Conservation (phyloP, 257 asterid genomes). For the Nicotiana noctiflora region DNA sequence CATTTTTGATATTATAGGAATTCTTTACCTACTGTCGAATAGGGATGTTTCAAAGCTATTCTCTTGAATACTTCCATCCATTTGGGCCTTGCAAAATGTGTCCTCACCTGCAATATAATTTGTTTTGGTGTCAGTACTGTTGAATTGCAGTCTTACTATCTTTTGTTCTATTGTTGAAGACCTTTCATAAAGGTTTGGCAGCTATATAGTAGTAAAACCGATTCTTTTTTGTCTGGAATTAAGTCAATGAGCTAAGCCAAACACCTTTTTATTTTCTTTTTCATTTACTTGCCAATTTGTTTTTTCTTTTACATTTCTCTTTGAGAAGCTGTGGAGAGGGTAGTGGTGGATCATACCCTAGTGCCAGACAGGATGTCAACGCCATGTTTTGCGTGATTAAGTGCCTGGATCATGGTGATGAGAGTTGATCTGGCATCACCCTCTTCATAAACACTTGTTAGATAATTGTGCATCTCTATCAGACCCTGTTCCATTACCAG, state of each 20-base stretch:
- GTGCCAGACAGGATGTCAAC: conserved; percentile 94
- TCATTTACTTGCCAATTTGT: background rate
- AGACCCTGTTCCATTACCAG: conserved; percentile 52
- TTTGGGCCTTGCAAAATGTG: conserved; percentile 34
- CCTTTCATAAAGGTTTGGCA: background rate
- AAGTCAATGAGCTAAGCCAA: background rate
- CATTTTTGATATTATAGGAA: background rate
- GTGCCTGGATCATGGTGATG: conserved; percentile 92
- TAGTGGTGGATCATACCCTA: conserved; percentile 38
- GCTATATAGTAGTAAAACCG: background rate
- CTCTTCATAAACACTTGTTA: conserved; percentile 87
- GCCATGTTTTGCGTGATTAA: conserved; percentile 90
- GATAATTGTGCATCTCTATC: conserved; percentile 93
- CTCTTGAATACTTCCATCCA: conserved; percentile 78
- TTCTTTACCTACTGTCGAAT: conserved; percentile 64
- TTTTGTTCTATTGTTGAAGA: background rate
- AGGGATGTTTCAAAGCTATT: conserved; percentile 70
- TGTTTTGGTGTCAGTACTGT: background rate
- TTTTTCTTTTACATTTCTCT: background rate
- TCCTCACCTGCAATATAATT: conserved; percentile 56
- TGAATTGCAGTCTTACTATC: background rate
- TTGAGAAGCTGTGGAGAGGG: background rate
- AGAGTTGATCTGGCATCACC: conserved; percentile 93
- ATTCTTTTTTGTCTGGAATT: background rate
- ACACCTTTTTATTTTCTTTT: background rate